A percentile compares a stretch with the other conserved stretches of the same genome.
Evolutionary conservation across 495 filamentous ascomycete species (phyloP).

Genomic region (Talaromyces nanjingensis): DNA sequence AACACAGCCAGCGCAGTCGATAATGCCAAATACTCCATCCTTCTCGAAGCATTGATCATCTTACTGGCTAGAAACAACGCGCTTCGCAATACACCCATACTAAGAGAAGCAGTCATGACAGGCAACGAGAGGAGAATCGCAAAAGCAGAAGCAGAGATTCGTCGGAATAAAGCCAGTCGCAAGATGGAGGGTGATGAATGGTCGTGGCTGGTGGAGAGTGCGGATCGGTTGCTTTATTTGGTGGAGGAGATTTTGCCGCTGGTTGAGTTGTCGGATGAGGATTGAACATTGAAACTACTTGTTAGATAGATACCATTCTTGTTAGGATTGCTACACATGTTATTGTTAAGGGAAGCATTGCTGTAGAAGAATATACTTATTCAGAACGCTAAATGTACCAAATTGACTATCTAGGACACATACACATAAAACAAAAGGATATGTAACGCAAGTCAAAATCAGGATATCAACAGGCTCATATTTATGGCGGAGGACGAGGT

Average conservation of each 20-base stretch:
- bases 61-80: constrained; percentile 39
- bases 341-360: not conserved
- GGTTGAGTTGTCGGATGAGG: not conserved
- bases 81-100: constrained; percentile 33
- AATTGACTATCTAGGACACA: not conserved
- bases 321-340: not conserved
- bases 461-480: not conserved
- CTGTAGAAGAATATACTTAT: not conserved
- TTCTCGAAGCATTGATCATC: constrained; percentile 65
- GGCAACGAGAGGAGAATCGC: constrained; percentile 59
- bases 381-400: not conserved
- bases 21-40: constrained; percentile 73
- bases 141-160: constrained; percentile 41
- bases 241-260: constrained; percentile 20
- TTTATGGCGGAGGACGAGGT: constrained; percentile 58
- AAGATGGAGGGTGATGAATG: constrained; percentile 32
- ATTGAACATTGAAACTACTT: not conserved
- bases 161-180: constrained; percentile 27
- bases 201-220: constrained; percentile 35
- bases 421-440: not conserved
- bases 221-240: constrained; percentile 30
- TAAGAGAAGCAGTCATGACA: constrained; percentile 48
- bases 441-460: not conserved
- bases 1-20: constrained; percentile 54
- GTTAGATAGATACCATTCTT: not conserved